Conservation (phyloP, 2,329 filamentous ascomycete species). For the Mollisiaceae sp. region DNA sequence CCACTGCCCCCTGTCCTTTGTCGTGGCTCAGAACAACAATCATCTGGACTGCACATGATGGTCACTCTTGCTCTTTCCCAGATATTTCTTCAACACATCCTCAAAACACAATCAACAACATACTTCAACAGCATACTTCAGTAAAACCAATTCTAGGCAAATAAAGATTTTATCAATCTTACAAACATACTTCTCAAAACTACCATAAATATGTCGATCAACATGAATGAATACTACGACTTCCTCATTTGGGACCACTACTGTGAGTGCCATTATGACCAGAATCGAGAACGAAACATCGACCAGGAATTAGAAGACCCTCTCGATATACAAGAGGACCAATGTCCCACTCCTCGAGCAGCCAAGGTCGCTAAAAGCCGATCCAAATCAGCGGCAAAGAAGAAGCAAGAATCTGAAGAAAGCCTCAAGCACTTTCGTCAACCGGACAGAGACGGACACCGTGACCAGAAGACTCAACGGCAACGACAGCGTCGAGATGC, state of each 20-base stretch:
- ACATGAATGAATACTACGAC: too few relatives aligned
- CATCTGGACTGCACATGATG: too few relatives aligned
- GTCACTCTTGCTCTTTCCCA: too few relatives aligned
- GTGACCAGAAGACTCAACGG: background rate
- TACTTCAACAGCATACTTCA: background rate
- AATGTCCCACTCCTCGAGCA: background rate
- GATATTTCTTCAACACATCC: background rate
- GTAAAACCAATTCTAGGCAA: background rate
- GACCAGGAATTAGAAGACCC: too few relatives aligned
- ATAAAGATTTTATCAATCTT: too few relatives aligned
- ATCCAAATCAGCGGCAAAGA: background rate
- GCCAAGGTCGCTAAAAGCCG: background rate
- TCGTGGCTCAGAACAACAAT: background rate
- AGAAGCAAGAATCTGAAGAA: background rate
- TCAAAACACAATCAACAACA: background rate
- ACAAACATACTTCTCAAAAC: too few relatives aligned
- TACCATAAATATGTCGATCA: too few relatives aligned
- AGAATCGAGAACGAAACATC: too few relatives aligned
- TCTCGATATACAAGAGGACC: too few relatives aligned
- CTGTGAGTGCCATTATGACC: too few relatives aligned
- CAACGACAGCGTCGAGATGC: background rate
- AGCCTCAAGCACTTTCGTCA: background rate
- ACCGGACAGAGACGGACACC: background rate
- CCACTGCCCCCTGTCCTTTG: background rate
- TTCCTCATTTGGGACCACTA: too few relatives aligned